Base-by-base conservation (phyloP, 257 asterid genomes). In the Coffea canephora region DNA sequence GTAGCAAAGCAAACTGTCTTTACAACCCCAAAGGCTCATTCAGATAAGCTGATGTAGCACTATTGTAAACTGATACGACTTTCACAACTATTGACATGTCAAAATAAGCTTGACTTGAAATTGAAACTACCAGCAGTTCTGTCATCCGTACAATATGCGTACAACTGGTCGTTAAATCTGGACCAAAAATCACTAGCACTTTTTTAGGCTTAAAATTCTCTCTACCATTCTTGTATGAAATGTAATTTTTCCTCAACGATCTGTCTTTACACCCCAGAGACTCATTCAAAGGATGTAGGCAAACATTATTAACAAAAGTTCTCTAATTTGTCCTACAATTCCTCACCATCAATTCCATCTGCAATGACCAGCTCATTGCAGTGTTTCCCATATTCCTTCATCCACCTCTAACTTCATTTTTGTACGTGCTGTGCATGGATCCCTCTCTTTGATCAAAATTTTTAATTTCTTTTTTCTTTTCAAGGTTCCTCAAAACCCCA, bases 271-370 rank as follows among this genome's bases (percentile, higher is more conserved):
- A 16, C 72, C 9, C 43, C 39, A 9, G 68, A 57, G 57, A 73
- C 68, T 12, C 27, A 76, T 69, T 73, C 71, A 49, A 79, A 69
- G 75, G 39, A 52, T 68, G 77, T 75, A 13, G 77, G 74, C 61
- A 52, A 68, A 73, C 45, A 66, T 9, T 6, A 8, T 41, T 27
- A 69, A 78, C 15, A 74, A 71, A 59, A 71, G 46, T 16, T 15
- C 46, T 79, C 52, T 13, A 50, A 65, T 8, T 71, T 49, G 57
- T 83, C 92, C 91, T 86, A 78, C 78, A 88, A 86, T 88, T 78
- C 83, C 93, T 89, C 91, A 67, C 81, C 49, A 80, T 82, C 86
- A 59, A 31, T 79, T 84, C 19, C 68, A 77, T 82, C 27, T 55
- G 79, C 84, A 85, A 82, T 78, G 87, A 78, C 71, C 81, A 79